Conservation (phyloP, 805 yeast species). For the Saccharomycopsis olivae region DNA sequence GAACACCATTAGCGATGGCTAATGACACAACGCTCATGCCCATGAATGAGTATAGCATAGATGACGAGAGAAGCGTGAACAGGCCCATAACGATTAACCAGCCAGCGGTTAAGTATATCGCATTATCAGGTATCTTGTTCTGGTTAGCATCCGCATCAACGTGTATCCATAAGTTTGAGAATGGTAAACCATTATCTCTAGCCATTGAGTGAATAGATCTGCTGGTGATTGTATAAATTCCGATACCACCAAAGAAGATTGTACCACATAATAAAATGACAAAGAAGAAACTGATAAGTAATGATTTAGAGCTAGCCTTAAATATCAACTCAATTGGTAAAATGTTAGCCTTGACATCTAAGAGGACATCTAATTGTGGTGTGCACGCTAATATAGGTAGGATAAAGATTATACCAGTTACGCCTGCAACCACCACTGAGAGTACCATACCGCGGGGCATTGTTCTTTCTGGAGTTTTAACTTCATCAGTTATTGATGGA, state of each 20-base stretch:
- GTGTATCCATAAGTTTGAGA: slow-evolving; percentile 49
- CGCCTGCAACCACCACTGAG: slow-evolving; percentile 52
- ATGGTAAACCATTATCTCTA: slow-evolving; percentile 74
- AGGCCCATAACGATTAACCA: slow-evolving; percentile 51
- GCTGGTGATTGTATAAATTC: slow-evolving; percentile 72
- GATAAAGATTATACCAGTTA: slow-evolving; percentile 64
- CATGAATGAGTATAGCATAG: slow-evolving; percentile 76
- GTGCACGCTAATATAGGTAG: slow-evolving; percentile 62
- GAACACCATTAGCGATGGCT: slow-evolving; percentile 68
- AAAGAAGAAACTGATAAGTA: slow-evolving; percentile 56
- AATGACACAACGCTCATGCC: slow-evolving; percentile 73
- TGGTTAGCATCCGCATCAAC: slow-evolving; percentile 47
- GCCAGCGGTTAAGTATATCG: slow-evolving; percentile 52
- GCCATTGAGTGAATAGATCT: slow-evolving; percentile 77
- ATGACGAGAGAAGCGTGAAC: slow-evolving; percentile 54
- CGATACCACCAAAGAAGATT: slow-evolving; percentile 65
- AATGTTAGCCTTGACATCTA: slow-evolving; percentile 54
- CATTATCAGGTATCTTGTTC: slow-evolving; percentile 59
- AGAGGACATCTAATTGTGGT: slow-evolving; percentile 48
- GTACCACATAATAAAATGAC: slow-evolving; percentile 60
- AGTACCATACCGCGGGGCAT: slow-evolving; percentile 65
- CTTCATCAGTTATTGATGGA: slow-evolving; percentile 77
- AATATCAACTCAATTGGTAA: slow-evolving; percentile 75
- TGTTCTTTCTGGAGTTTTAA: slow-evolving; percentile 58
- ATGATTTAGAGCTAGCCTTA: slow-evolving; percentile 58